Base-by-base conservation (phyloP, 148 eudicot genomes). In the Cornus kousa region DNA sequence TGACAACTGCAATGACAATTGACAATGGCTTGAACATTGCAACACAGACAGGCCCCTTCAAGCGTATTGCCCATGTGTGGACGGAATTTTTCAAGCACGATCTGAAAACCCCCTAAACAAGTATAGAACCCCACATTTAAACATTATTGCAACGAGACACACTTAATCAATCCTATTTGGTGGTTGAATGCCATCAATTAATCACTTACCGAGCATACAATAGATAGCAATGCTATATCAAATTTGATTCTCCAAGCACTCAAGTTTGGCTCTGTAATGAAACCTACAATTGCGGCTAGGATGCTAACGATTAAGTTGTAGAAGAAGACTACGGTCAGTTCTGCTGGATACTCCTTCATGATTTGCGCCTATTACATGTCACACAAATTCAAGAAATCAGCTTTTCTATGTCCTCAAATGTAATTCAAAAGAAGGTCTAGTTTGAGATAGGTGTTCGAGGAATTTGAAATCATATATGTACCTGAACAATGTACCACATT, bases 1-100 rank as follows among this genome's bases (percentile, higher is more conserved):
- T 90, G 40, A 81, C 89, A 10, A 87, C 94, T 67, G 97, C 97
- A 75, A 92, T 90, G 35, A 88, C 97, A 60, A 92, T 92, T 19
- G 96, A 90, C 57, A 92, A 24, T 76, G 97, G 97, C 85, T 92
- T 90, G 75, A 92, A 92, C 96, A 92, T 92, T 16, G 97, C 86
- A 16, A 92, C 82, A 71, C 82, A 92, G 20, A 92, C 89, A 0
- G 97, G 94, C 9, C 97, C 97, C 77, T 88, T 90, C 24, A 86
- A 65, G 28, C 78, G 91, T 53, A 92, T 64, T 11, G 86, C 90
- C 89, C 91, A 92, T 14, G 92, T 80, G 46, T 87, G 92, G 32
- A 90, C 62, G 7, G 87, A 77, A 67, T 86, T 88, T 43, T 80
- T 80, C 82, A 92, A 62, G 70, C 48, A 80, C 17, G 90, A 89